phyloP scores from a whole-genome alignment of 192 early-diverging fungal species.

The Linnemannia hyalina region DNA sequence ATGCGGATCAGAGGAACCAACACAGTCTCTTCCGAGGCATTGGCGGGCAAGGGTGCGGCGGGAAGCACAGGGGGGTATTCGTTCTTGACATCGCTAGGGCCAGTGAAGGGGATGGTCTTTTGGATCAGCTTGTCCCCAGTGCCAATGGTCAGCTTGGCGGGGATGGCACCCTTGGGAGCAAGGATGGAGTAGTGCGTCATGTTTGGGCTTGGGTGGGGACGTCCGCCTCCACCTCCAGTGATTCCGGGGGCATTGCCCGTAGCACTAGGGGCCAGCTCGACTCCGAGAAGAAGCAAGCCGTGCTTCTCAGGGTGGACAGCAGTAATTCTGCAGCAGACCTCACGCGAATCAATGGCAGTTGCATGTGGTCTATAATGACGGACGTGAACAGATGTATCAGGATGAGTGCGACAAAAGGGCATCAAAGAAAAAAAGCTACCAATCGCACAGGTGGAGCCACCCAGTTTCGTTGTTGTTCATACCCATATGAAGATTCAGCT shows the following conservation, averaged over 20 bases:
- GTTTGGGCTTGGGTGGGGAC: slow-evolving; percentile 69
- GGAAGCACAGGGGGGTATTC: slow-evolving; percentile 37
- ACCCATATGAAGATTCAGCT: slow-evolving; percentile 74
- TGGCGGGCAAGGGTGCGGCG: slow-evolving; percentile 22
- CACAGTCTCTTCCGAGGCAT: slow-evolving; percentile 43
- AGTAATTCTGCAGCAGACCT: slow-evolving; percentile 57
- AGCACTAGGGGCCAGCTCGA: slow-evolving; percentile 53
- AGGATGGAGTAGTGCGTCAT: slow-evolving; percentile 73
- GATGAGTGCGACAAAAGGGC: neutral
- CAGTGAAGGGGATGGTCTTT: slow-evolving; percentile 30
- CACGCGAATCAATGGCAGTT: slow-evolving; percentile 38
- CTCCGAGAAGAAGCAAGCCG: slow-evolving; percentile 37
- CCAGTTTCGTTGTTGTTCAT: slow-evolving; percentile 8
- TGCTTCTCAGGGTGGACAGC: slow-evolving; percentile 49
- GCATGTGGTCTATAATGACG: slow-evolving; percentile 25
- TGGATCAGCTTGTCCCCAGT: slow-evolving; percentile 29
- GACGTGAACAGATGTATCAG: no score
- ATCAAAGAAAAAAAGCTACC: neutral
- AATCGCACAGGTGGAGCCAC: neutral
- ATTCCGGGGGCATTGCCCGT: slow-evolving; percentile 60
- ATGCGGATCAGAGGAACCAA: slow-evolving; percentile 67
- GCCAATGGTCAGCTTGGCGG: slow-evolving; percentile 57
- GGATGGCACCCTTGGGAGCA: slow-evolving; percentile 63
- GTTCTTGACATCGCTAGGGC: slow-evolving; percentile 49
- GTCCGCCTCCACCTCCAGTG: slow-evolving; percentile 64